Evolutionary conservation across 129 eudicot genomes (phyloP).

Genomic region (Logfia minima): DNA sequence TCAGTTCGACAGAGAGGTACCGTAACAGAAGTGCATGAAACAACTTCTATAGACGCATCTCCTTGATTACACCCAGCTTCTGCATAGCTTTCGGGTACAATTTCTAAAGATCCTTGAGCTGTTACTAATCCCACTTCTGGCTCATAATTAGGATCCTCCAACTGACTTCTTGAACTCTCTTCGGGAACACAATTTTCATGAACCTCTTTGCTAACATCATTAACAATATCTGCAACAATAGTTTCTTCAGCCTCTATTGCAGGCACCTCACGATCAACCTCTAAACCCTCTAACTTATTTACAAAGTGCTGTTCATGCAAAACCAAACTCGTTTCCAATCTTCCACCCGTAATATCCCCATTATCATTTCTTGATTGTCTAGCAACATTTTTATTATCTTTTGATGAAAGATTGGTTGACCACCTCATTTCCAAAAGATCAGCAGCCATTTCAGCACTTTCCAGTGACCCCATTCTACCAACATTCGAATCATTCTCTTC

Average conservation of each 20-base stretch:
- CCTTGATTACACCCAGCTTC: constrained; percentile 28
- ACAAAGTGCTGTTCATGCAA: constrained; percentile 38
- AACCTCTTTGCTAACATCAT: constrained; percentile 23
- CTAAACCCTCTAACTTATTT: constrained; percentile 23
- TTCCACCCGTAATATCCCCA: constrained; percentile 33
- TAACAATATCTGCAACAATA: constrained; percentile 19
- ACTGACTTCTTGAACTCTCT: constrained; percentile 28
- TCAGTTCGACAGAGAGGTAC: constrained; percentile 33
- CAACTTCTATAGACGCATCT: constrained; percentile 29
- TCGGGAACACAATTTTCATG: constrained; percentile 24
- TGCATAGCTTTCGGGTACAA: constrained; percentile 43
- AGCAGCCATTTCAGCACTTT: constrained; percentile 91
- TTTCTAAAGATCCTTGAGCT: constrained; percentile 29
- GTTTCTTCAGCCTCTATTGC: constrained; percentile 28
- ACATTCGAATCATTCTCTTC: constrained; percentile 36
- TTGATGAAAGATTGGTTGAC: constrained; percentile 64
- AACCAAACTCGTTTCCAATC: constrained; percentile 34
- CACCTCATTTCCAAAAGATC: constrained; percentile 87
- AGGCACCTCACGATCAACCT: constrained; percentile 23
- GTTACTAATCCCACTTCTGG: constrained; percentile 34
- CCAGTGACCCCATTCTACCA: constrained; percentile 51
- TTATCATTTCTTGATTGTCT: constrained; percentile 25
- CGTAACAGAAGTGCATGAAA: constrained; percentile 30
- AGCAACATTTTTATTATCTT: constrained; percentile 6
- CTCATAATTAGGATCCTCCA: constrained; percentile 25